These are phyloP conservation scores for Carnegiea gigantea DNA, from an alignment of 179 eudicot genomes.

Conservation along the genomic window DNA sequence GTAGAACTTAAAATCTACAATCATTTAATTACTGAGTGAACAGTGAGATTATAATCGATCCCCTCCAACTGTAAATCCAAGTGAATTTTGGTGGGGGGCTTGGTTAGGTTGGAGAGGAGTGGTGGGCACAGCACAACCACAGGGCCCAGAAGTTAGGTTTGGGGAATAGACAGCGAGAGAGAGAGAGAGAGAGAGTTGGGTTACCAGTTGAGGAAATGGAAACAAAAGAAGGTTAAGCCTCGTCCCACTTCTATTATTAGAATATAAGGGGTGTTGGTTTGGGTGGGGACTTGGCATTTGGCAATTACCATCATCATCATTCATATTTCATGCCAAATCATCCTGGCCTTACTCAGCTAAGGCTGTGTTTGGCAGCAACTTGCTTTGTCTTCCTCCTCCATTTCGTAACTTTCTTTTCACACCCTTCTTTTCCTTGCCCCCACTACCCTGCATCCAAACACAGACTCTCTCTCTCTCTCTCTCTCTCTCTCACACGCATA, in stretches of 20 bases:
- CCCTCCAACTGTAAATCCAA: too few species aligned
- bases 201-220: conserved; percentile 35
- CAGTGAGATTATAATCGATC: too few species aligned
- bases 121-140: too few species aligned
- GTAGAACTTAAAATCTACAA: too few species aligned
- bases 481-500: not conserved
- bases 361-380: conserved; percentile 13
- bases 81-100: too few species aligned
- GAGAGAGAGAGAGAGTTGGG: not conserved
- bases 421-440: conserved; percentile 7
- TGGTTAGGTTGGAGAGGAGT: too few species aligned
- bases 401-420: not conserved
- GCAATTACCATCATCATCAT: conserved; percentile 12
- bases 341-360: not conserved
- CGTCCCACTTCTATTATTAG: conserved; percentile 37
- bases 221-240: conserved; percentile 19
- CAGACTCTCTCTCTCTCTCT: not conserved
- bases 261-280: conserved; percentile 7
- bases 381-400: conserved; percentile 6
- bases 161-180: not conserved
- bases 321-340: not conserved
- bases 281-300: conserved; percentile 5
- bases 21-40: too few species aligned
- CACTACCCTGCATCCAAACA: conserved; percentile 7
- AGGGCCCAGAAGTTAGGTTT: not conserved